Base-by-base conservation (phyloP, 768 basidiomycete species). In the Paxillus ammoniavirescens region DNA sequence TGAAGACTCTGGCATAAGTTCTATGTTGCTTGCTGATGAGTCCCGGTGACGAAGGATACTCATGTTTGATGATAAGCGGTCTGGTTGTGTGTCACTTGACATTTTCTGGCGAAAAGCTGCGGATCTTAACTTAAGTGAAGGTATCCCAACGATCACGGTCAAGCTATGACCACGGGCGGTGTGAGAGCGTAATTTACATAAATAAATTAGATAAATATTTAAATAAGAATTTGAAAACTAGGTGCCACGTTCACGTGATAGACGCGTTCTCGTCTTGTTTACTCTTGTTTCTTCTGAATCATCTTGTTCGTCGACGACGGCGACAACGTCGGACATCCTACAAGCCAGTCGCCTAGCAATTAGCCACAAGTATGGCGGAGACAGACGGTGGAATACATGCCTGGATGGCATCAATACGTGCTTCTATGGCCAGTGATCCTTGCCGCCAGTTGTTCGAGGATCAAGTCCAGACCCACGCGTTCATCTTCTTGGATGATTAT, bases 401-500 rank as follows among this genome's bases (percentile, higher is more conserved):
- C 66, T 93, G 91, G 91, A 81, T 82, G 52, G 77, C 86, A 54
- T 73, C 78, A 21, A 80, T 91, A 47, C 79, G 87, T 42, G 70
- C 81, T 14, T 79, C 80, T 33, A 89, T 92, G 83, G 80, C 77
- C 7, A 83, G 77, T 46, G 91, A 92, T 65, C 80, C 86, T 50
- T 87, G 84, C 21, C 81, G 87, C 13, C 78, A 86, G 58, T 72
- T 81, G 46, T 83, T 93, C 60, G 80, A 87, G 50, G 83, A 86
- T 47, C 86, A 91, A 62, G 79, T 91, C 36, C 85, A 89, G 47
- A 79, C 75, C 3, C 83, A 89, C 55, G 91, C 88, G 3, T 89
- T 91, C 68, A 75, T 83, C 57, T 92, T 91, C 67, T 79, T 93
- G 41, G 84, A 91, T 56, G 83, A 85, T 62, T 92, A 91, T 64